Percentiles rank a stretch among this genome's conserved stretches.
Conservation (phyloP, 441 rosid genomes). For the Adansonia gregorii region DNA sequence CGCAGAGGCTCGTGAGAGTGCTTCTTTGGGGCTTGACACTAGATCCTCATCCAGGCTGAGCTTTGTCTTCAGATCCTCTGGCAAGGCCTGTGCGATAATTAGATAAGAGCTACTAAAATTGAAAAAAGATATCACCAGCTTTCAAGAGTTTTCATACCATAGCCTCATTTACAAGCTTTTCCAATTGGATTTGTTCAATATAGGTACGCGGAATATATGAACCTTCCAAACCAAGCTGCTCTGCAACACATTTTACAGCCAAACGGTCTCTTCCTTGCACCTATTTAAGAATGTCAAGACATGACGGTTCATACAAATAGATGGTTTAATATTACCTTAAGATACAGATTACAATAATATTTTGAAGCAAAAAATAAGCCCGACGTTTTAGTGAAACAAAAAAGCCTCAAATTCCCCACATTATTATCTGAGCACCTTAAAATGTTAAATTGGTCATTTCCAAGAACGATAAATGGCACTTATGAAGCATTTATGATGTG, state of each 20-base stretch:
- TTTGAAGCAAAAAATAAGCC: background rate
- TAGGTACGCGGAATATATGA: slow-evolving; percentile 88
- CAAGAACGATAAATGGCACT: background rate
- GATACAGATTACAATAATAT: background rate
- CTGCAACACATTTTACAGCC: slow-evolving; percentile 65
- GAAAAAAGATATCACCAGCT: slow-evolving; percentile 26
- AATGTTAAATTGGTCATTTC: background rate
- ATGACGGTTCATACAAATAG: background rate
- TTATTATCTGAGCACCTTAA: background rate
- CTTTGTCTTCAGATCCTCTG: slow-evolving; percentile 83
- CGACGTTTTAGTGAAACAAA: background rate
- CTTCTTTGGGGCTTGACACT: slow-evolving; percentile 84
- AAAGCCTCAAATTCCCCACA: slow-evolving; percentile 16
- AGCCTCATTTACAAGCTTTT: slow-evolving; percentile 85
- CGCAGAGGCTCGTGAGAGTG: slow-evolving; percentile 69
- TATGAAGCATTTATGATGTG: background rate
- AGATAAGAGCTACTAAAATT: slow-evolving; percentile 33
- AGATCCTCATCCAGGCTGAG: slow-evolving; percentile 86
- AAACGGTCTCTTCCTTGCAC: slow-evolving; percentile 95
- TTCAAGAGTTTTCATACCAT: slow-evolving; percentile 63
- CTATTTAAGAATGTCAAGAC: slow-evolving; percentile 41
- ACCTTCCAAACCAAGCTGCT: slow-evolving; percentile 88
- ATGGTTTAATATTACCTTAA: background rate
- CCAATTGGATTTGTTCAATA: slow-evolving; percentile 94
- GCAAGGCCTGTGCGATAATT: slow-evolving; percentile 67